These are phyloP conservation scores for Juncus inflexus DNA, from an alignment of 176 grass and related monocot species.

Conservation along the genomic window DNA sequence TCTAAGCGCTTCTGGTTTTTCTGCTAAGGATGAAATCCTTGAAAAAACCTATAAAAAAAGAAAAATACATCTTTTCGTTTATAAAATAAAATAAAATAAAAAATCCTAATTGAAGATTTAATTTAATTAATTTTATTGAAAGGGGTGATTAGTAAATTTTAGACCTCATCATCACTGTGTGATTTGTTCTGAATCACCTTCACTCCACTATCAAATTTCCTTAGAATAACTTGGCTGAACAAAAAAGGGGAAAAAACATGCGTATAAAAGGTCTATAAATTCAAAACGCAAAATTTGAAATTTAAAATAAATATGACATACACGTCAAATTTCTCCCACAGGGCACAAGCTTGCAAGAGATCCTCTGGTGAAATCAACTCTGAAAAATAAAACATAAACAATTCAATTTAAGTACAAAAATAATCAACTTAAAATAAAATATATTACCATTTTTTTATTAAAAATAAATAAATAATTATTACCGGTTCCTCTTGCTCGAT, in stretches of 20 bases:
- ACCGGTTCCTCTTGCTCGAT: constrained; percentile 96
- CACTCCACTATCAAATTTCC: constrained; percentile 97
- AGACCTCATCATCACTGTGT: constrained; percentile 95
- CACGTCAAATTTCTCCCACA: constrained; percentile 99
- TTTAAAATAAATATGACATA: constrained; percentile 43
- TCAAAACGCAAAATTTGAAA: constrained; percentile 37
- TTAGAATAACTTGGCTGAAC: constrained; percentile 82
- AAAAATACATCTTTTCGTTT: constrained; percentile 21
- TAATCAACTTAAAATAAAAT: too few relatives aligned
- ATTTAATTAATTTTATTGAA: neutral
- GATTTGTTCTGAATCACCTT: constrained; percentile 98
- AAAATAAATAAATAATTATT: constrained; percentile 20
- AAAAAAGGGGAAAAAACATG: constrained; percentile 51
- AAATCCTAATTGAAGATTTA: constrained; percentile 6
- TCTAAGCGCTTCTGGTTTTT: constrained; percentile 69
- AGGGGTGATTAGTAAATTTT: constrained; percentile 6
- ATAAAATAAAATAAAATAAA: constrained; percentile 3
- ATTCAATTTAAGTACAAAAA: too few relatives aligned
- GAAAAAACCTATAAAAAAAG: constrained; percentile 65
- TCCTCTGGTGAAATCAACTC: constrained; percentile 97
- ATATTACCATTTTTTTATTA: neutral
- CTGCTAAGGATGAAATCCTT: constrained; percentile 70
- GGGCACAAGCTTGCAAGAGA: constrained; percentile 87
- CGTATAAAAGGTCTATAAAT: constrained; percentile 47
- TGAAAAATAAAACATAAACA: constrained; percentile 37